These are phyloP conservation scores for Gossypium bickii DNA, from an alignment of 345 rosid genomes.

Conservation along the genomic window DNA sequence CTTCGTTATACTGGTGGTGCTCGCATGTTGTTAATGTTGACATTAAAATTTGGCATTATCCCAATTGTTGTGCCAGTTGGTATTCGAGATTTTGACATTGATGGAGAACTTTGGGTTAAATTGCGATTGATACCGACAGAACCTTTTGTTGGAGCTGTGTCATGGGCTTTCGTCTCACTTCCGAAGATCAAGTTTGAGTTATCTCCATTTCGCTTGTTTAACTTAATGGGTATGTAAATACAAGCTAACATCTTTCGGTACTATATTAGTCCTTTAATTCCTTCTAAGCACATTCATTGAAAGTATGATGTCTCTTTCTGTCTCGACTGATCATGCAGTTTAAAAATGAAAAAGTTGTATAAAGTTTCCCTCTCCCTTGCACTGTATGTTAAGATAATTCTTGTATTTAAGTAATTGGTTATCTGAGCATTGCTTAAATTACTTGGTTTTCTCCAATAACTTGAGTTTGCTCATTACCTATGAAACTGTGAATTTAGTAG, in stretches of 20 bases:
- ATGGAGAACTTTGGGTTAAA: constrained; percentile 98
- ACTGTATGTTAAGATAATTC: neutral
- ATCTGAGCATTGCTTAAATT: neutral
- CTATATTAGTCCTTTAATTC: neutral
- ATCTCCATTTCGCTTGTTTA: constrained; percentile 91
- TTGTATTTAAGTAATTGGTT: neutral
- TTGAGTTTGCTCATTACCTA: neutral
- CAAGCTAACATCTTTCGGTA: neutral
- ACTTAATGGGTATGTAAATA: constrained; percentile 75
- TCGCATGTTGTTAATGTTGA: constrained; percentile 79
- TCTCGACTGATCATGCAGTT: neutral
- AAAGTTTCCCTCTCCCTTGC: neutral
- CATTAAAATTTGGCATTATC: constrained; percentile 75
- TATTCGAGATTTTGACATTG: constrained; percentile 89
- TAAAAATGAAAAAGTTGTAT: neutral
- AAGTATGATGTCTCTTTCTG: neutral
- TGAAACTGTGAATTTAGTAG: neutral
- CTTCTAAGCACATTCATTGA: neutral
- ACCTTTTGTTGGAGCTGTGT: constrained; percentile 95
- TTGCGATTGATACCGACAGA: constrained; percentile 80
- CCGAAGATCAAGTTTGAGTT: constrained; percentile 92
- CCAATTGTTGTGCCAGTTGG: constrained; percentile 90
- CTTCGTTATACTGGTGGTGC: constrained; percentile 97
- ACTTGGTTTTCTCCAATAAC: neutral
- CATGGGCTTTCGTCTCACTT: constrained; percentile 96